phyloP scores from a whole-genome alignment of 225 moss, liverwort and hornwort species.

The Lunularia cruciata region DNA sequence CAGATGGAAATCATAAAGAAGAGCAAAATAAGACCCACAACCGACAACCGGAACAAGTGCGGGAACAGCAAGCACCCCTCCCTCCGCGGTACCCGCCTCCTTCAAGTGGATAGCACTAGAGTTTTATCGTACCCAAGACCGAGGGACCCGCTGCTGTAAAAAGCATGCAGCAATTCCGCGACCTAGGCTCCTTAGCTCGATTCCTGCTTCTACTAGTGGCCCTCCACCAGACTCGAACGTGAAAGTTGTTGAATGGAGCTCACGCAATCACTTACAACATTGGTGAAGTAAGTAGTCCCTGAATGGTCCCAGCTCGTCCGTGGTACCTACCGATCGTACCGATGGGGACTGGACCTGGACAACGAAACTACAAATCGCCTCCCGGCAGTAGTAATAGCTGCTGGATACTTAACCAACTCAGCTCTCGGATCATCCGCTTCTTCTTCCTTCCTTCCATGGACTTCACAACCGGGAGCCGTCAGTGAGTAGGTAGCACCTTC shows the following conservation, averaged over 20 bases:
- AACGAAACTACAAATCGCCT: not conserved
- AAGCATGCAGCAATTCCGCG: not conserved
- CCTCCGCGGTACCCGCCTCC: not conserved
- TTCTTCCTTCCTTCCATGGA: not conserved
- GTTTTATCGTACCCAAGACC: not conserved
- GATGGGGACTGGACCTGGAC: not conserved
- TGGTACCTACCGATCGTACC: not conserved
- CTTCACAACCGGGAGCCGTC: not conserved
- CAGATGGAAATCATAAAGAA: not conserved
- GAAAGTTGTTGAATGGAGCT: not conserved
- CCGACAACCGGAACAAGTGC: constrained; percentile 2
- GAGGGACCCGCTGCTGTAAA: not conserved
- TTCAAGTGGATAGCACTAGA: not conserved
- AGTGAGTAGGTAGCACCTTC: too few relatives aligned
- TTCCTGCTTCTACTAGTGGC: not conserved
- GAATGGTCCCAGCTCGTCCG: constrained; percentile 1
- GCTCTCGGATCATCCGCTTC: too few relatives aligned
- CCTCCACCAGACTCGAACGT: not conserved
- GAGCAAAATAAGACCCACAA: not conserved
- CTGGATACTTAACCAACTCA: too few relatives aligned
- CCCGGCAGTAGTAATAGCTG: too few relatives aligned
- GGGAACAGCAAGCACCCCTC: not conserved
- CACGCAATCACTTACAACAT: not conserved
- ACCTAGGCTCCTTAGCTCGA: not conserved
- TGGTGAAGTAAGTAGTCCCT: not conserved